Percentiles rank a stretch among this genome's conserved stretches.
phyloP scores from a whole-genome alignment of 164 flowering plant genomes.

The Stephania cephalantha region DNA sequence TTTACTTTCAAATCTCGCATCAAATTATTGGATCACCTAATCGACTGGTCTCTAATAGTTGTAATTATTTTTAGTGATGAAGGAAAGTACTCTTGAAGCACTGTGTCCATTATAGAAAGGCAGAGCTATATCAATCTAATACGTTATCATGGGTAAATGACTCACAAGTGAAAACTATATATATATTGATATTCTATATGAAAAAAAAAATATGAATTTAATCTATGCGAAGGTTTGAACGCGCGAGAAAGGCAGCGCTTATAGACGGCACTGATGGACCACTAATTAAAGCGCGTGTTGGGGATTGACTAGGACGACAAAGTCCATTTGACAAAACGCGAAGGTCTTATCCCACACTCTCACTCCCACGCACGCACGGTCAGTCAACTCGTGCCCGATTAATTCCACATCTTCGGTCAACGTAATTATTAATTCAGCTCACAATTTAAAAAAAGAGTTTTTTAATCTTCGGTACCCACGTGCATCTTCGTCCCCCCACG shows the following conservation, averaged over 20 bases:
- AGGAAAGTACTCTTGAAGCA: too few relatives aligned
- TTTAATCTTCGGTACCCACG: not conserved
- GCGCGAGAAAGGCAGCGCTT: not conserved
- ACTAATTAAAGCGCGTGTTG: not conserved
- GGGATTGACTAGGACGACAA: not conserved
- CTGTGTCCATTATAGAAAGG: too few relatives aligned
- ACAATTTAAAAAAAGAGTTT: not conserved
- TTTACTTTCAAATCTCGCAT: too few relatives aligned
- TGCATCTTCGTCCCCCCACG: not conserved
- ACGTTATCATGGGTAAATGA: too few relatives aligned
- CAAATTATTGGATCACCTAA: too few relatives aligned
- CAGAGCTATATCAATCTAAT: too few relatives aligned
- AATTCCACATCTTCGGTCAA: not conserved
- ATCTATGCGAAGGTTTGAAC: not conserved
- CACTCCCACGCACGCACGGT: too few relatives aligned
- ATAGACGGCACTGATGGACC: not conserved
- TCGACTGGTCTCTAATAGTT: too few relatives aligned
- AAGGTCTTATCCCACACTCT: not conserved
- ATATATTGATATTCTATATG: too few relatives aligned
- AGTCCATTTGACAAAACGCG: not conserved
- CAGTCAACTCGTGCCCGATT: not conserved
- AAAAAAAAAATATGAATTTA: too few relatives aligned
- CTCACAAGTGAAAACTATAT: too few relatives aligned
- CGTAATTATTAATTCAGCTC: not conserved
- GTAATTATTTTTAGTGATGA: too few relatives aligned